Base-by-base conservation (phyloP, 345 rosid species). In the Mallotus nudiflorus region DNA sequence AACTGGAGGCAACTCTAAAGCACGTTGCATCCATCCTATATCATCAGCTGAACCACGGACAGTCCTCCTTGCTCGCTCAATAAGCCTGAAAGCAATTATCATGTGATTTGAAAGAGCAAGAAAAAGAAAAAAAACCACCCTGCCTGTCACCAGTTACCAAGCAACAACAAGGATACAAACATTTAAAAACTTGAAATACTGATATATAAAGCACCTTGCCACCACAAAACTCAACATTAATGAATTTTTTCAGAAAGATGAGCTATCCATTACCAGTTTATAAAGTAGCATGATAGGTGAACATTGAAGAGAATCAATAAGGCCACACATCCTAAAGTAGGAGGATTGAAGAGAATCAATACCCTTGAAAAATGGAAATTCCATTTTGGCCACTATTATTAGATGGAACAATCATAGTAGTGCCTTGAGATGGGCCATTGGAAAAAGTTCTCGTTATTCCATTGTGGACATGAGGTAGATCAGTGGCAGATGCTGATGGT, bases 31-130 rank as follows among this genome's bases (percentile, higher is more conserved):
- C 99, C 98, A 95, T 69, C 99, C 98, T 76, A 95, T 85, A 81
- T 95, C 99, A 77, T 90, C 92, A 50, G 97, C 98, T 6, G 99
- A 92, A 52, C 99, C 99, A 52, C 88, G 94, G 73, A 95, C 97
- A 44, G 97, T 95, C 81, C 89, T 90, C 70, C 92, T 80, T 46
- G 93, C 97, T 24, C 92, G 86, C 72, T 95, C 98, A 70, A 95
- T 73, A 70, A 95, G 96, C 76, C 99, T 95, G 82, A 68, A 69
- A 52, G 24, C 37, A 72, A 64, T 53, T 69, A 62, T 18, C 71
- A 67, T 18, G 25, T 33, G 14, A 48, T 63, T 39, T 16, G 20
- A 45, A 27, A 22, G 24, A 6, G 27, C 22, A 66, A 5, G 45
- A 46, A 5, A 27, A 50, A 49, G 35, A 46, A 62, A 20, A 33